Evolutionary conservation across 2,329 filamentous ascomycete genomes (phyloP).

Genomic region (Neofusicoccum kwambonambiense): DNA sequence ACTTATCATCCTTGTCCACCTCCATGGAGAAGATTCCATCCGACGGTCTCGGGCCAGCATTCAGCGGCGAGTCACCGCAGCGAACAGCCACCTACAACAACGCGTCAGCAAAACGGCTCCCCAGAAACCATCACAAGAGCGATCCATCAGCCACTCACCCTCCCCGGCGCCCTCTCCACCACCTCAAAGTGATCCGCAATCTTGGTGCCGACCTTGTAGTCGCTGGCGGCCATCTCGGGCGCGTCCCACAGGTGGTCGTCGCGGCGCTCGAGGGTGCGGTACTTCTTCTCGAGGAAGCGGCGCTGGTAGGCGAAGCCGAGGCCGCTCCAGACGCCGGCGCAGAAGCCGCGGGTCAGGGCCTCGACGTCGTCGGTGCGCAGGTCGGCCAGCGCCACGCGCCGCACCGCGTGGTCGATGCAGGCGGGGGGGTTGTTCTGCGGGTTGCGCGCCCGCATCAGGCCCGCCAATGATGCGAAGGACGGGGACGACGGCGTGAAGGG

Average conservation of each 20-base stretch:
- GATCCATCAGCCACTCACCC: conserved; percentile 26
- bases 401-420: conserved; percentile 38
- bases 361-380: conserved; percentile 32
- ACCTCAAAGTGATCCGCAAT: conserved; percentile 45
- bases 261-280: conserved; percentile 30
- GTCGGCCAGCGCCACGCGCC: conserved; percentile 34
- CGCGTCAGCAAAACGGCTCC: conserved; percentile 16
- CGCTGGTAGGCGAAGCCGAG: conserved; percentile 37
- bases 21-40: conserved; percentile 42
- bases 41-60: conserved; percentile 28
- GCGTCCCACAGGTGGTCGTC: conserved; percentile 36
- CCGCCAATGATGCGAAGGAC: conserved; percentile 25
- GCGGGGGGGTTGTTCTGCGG: conserved; percentile 33
- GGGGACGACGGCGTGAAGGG: conserved; percentile 29
- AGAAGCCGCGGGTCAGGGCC: conserved; percentile 37
- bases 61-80: conserved; percentile 39
- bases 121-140: not conserved
- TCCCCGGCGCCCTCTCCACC: conserved; percentile 34
- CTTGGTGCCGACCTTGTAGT: conserved; percentile 35
- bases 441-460: conserved; percentile 30
- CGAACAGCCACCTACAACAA: conserved; percentile 34
- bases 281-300: conserved; percentile 36
- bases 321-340: conserved; percentile 38
- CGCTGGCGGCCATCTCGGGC: conserved; percentile 31
- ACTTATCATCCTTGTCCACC: conserved; percentile 36